These are phyloP conservation scores for Moringa oleifera DNA, from an alignment of 345 rosid species.

Conservation along the genomic window DNA sequence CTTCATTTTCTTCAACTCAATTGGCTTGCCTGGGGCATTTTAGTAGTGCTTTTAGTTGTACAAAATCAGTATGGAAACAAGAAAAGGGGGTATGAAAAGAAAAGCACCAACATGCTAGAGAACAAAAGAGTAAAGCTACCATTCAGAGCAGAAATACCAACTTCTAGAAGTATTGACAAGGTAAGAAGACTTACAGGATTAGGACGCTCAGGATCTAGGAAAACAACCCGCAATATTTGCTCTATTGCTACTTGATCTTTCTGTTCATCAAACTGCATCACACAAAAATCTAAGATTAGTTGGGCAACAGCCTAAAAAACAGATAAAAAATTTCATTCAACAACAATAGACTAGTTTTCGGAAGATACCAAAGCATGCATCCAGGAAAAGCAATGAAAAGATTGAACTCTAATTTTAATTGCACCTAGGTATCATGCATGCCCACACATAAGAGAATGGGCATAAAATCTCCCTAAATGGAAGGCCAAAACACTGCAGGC, in stretches of 20 bases:
- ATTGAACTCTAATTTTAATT: background rate
- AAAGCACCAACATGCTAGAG: slow-evolving; percentile 2
- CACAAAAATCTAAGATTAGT: background rate
- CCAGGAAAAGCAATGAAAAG: background rate
- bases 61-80: background rate
- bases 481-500: background rate
- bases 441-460: background rate
- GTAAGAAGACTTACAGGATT: slow-evolving; percentile 51
- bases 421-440: background rate
- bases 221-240: slow-evolving; percentile 77
- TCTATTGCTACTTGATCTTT: slow-evolving; percentile 79
- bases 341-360: background rate
- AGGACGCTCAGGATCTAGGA: slow-evolving; percentile 73
- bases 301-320: background rate
- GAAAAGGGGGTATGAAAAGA: background rate
- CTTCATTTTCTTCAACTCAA: background rate
- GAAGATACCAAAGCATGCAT: too few relatives aligned
- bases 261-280: slow-evolving; percentile 86
- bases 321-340: background rate
- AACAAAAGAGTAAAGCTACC: background rate
- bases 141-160: background rate
- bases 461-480: background rate
- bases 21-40: background rate
- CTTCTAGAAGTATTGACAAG: background rate
- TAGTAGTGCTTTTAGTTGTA: background rate